Conservation (phyloP, 352 stramenopile genomes). For the Phytophthora ohioensis region DNA sequence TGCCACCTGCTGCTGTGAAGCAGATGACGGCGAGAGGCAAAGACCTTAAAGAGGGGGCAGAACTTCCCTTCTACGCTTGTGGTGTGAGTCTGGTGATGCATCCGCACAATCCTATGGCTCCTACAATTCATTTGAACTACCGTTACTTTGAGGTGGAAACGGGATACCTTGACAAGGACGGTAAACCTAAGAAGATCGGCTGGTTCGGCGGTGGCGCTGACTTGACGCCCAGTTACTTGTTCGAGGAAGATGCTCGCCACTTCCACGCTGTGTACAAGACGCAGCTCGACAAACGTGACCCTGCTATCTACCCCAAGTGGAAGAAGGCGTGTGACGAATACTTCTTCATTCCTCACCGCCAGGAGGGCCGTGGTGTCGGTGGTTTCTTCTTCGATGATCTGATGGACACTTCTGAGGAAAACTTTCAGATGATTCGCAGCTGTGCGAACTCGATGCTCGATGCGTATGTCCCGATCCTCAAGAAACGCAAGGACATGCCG, state of each 20-base stretch:
- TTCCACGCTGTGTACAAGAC: conserved; percentile 98
- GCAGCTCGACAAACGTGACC: conserved; percentile 93
- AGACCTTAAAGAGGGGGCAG: conserved; percentile 69
- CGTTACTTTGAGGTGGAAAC: conserved; percentile 98
- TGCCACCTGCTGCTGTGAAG: conserved; percentile 89
- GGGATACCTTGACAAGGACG: conserved; percentile 78
- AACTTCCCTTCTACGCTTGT: conserved; percentile 97
- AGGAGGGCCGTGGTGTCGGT: conserved; percentile 95
- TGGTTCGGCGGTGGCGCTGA: conserved; percentile 98
- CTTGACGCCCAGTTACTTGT: conserved; percentile 97
- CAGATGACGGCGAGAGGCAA: conserved; percentile 88
- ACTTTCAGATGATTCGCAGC: conserved; percentile 81
- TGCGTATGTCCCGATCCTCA: conserved; percentile 97
- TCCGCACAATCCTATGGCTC: conserved; percentile 92
- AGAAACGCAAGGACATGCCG: conserved; percentile 95
- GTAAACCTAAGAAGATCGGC: conserved; percentile 80
- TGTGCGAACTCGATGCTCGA: conserved; percentile 89
- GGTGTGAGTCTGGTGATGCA: conserved; percentile 98
- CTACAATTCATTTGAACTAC: conserved; percentile 99
- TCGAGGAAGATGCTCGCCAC: conserved; percentile 96
- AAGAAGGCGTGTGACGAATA: conserved; percentile 98
- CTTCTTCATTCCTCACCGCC: conserved; percentile 97
- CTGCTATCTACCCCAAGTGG: conserved; percentile 94
- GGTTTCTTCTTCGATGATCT: conserved; percentile 99
- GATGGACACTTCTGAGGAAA: conserved; percentile 93